Base-by-base conservation (phyloP, 495 filamentous ascomycete genomes). In the Monascus purpureus region DNA sequence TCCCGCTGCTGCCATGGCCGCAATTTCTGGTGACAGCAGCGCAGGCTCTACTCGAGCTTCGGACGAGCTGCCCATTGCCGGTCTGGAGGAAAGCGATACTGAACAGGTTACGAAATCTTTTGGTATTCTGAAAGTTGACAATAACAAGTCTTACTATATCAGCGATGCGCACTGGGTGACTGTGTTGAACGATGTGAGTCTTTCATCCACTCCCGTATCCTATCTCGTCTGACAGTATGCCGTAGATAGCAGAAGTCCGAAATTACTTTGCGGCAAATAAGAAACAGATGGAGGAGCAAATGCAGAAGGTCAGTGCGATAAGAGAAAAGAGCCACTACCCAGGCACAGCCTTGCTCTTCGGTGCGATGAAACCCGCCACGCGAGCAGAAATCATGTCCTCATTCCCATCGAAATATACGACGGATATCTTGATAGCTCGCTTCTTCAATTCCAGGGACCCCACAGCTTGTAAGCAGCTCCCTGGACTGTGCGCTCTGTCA, bases 131-230 rank as follows among this genome's bases (percentile, higher is more conserved):
- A 93, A 81, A 45, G 80, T 97, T 37, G 71, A 79, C 33, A 84
- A 82, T 35, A 78, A 80, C 42, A 88, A 86, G 52, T 76, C 80
- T 1, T 72, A 80, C 49, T 97, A 93, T 48, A 69, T 88, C 30
- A 87, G 86, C 25, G 80, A 85, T 35, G 77, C 78, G 14, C 84
- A 96, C 53, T 96, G 90, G 88, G 82, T 80, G 33, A 73, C 80
- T 13, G 75, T 97, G 31, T 57, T 97, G 37, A 70, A 74, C 38
- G 86, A 93, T 68, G 78, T 83, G 36, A 51, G 55, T 50, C 43
- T 13, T 15, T 13, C 13, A 1, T 23, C 38, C 37, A 8, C 17
- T 38, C 13, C 33, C 35, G 42, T 37, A 31, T 25, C 12, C 4
- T 25, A 11, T 11, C 18, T 26, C 14, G 37, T 39, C 31, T 40